Evolutionary conservation across 345 rosid genomes (phyloP).

Genomic region (Bruguiera gymnorhiza): DNA sequence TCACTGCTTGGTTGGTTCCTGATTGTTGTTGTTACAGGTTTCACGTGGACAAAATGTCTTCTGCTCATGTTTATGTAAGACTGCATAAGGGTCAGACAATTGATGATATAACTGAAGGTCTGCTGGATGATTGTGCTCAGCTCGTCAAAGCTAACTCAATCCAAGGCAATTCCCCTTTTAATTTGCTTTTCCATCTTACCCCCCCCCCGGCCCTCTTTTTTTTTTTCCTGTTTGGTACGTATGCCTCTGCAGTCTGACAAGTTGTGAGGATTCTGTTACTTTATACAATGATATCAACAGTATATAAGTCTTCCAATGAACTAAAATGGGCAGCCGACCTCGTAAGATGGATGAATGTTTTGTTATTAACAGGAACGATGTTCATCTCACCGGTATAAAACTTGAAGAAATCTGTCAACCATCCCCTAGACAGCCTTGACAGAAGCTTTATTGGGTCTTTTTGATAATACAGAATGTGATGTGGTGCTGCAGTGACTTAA

Average conservation of each 20-base stretch:
- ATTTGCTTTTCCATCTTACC: background rate
- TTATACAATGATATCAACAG: too few species aligned
- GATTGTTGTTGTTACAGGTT: constrained; percentile 52
- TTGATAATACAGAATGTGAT: too few species aligned
- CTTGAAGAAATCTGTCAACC: background rate
- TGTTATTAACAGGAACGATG: background rate
- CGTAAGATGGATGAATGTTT: background rate
- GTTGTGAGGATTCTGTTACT: too few species aligned
- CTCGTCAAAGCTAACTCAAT: constrained; percentile 99
- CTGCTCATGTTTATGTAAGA: constrained; percentile 95
- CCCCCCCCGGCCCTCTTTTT: background rate
- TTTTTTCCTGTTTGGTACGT: background rate
- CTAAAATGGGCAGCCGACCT: background rate
- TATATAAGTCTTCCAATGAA: background rate
- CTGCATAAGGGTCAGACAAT: constrained; percentile 80
- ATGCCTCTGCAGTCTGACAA: too few species aligned
- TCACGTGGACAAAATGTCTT: constrained; percentile 97
- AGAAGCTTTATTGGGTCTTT: too few species aligned
- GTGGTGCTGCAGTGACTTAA: background rate
- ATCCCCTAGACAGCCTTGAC: background rate
- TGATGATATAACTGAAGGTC: constrained; percentile 78
- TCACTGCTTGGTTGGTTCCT: background rate
- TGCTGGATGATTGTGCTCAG: constrained; percentile 93
- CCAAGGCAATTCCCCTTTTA: constrained; percentile 52
- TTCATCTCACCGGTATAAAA: background rate